Evolutionary conservation across 1,284 basidiomycete species (phyloP).

Genomic region (Peniophora sp.): DNA sequence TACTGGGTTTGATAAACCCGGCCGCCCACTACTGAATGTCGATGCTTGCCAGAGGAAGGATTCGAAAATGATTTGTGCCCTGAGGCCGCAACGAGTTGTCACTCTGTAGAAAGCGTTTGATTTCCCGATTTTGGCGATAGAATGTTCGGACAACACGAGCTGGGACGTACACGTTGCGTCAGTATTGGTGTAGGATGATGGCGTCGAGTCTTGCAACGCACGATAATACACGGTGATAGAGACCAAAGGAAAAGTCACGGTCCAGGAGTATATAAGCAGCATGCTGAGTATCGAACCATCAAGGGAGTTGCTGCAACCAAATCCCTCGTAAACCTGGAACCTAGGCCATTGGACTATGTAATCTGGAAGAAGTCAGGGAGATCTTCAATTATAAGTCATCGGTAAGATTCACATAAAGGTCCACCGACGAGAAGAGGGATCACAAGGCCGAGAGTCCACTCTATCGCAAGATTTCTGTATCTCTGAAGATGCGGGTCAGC

Average conservation of each 20-base stretch:
- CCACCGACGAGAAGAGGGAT: neutral
- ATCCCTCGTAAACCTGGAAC: neutral
- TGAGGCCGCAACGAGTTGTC: too few species aligned
- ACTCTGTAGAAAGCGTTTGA: too few species aligned
- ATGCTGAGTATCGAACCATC: neutral
- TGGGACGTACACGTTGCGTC: too few species aligned
- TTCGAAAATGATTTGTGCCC: too few species aligned
- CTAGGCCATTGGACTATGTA: neutral
- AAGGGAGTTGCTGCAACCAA: neutral
- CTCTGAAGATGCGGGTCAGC: neutral
- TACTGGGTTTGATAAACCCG: too few species aligned
- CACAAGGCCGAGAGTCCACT: neutral
- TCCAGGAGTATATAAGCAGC: neutral
- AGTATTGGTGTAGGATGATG: too few species aligned
- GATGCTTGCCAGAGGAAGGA: too few species aligned
- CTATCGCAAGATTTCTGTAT: neutral
- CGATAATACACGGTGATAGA: neutral
- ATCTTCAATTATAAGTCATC: too few species aligned
- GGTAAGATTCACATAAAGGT: neutral
- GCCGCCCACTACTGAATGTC: too few species aligned
- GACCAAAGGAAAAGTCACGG: neutral
- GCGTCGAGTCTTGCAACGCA: too few species aligned
- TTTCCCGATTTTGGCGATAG: too few species aligned
- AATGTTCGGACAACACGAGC: too few species aligned
- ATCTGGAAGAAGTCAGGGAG: neutral